Conservation (phyloP, 164 flowering plant genomes). For the Taxillus chinensis region DNA sequence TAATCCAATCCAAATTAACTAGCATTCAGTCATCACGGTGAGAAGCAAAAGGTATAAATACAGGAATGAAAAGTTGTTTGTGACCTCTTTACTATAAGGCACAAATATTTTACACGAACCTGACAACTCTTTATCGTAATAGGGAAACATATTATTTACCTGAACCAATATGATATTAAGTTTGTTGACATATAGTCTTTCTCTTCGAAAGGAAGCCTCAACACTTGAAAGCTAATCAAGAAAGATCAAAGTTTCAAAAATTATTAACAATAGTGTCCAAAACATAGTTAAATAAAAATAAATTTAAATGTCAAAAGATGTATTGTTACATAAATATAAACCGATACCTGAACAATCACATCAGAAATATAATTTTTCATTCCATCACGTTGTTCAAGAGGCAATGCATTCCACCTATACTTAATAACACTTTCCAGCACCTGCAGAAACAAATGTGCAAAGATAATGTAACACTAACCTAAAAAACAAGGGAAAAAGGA, state of each 20-base stretch:
- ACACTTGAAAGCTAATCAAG: constrained; percentile 73
- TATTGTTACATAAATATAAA: no score
- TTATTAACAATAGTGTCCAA: no score
- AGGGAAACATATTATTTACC: constrained; percentile 25
- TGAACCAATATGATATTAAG: constrained; percentile 90
- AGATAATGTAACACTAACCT: neutral
- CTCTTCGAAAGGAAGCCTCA: constrained; percentile 79
- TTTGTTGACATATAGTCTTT: constrained; percentile 90
- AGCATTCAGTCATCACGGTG: no score
- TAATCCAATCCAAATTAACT: no score
- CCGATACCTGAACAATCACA: constrained; percentile 82
- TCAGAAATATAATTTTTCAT: constrained; percentile 98
- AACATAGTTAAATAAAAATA: no score
- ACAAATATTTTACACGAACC: no score
- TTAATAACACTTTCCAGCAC: constrained; percentile 96
- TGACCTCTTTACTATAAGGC: no score
- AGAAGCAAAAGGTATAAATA: no score
- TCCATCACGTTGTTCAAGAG: constrained; percentile 93
- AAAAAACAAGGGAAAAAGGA: no score
- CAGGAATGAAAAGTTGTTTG: no score
- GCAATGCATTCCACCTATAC: constrained; percentile 98
- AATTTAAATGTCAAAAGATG: no score
- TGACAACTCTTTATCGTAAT: neutral
- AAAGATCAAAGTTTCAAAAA: constrained; percentile 7
- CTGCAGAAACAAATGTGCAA: constrained; percentile 22